Percentiles rank a stretch among this genome's conserved stretches.
Evolutionary conservation across 805 yeast species (phyloP).

Genomic region (Clavispora fructus): DNA sequence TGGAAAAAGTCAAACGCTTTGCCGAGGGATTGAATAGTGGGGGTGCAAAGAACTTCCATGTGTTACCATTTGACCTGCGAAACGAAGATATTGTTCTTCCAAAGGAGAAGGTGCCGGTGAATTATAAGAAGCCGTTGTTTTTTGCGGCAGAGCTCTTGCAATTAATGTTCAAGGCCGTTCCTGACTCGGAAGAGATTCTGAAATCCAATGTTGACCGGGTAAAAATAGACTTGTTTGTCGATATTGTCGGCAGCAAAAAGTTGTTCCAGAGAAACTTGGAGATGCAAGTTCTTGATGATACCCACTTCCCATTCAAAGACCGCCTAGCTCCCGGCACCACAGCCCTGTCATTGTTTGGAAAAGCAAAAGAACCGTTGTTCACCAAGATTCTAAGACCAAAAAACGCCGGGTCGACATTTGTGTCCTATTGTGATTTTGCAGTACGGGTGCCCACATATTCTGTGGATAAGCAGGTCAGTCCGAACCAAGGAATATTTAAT

Average conservation of each 20-base stretch:
- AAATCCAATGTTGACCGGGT: constrained; percentile 18
- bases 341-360: constrained; percentile 18
- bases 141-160: constrained; percentile 35
- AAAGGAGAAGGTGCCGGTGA: constrained; percentile 29
- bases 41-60: constrained; percentile 16
- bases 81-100: constrained; percentile 32
- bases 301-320: constrained; percentile 24
- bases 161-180: constrained; percentile 22
- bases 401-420: constrained; percentile 22
- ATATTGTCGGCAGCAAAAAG: constrained; percentile 35
- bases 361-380: constrained; percentile 27
- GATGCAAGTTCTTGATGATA: constrained; percentile 24
- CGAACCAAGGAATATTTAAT: constrained; percentile 18
- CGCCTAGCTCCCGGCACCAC: constrained; percentile 10
- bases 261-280: constrained; percentile 28
- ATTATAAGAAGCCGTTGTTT: constrained; percentile 33
- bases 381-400: constrained; percentile 35
- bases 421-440: constrained; percentile 32
- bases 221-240: constrained; percentile 34
- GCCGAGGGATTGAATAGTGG: constrained; percentile 15
- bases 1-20: constrained; percentile 17
- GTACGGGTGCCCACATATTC: constrained; percentile 28
- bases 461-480: constrained; percentile 23
- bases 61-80: constrained; percentile 29
- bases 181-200: constrained; percentile 17